Conservation (phyloP, 306 rosid genomes). For the Alnus rubra region DNA sequence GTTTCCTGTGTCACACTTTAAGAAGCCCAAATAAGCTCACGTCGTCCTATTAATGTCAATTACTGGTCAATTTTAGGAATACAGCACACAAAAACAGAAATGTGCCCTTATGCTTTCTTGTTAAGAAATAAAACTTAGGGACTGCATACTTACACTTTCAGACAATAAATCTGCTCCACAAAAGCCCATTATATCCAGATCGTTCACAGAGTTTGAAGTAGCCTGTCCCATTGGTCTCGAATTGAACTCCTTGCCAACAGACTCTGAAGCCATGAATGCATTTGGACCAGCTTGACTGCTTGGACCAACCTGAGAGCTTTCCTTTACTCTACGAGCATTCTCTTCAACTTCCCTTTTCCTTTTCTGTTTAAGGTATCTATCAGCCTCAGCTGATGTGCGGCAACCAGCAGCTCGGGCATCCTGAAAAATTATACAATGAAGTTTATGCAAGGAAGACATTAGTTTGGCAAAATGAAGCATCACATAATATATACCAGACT, state of each 20-base stretch:
- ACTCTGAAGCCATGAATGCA: constrained; percentile 55
- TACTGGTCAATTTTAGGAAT: background rate
- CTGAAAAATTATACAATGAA: constrained; percentile 44
- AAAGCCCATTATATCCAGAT: constrained; percentile 58
- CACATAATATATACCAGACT: background rate
- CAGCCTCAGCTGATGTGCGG: constrained; percentile 68
- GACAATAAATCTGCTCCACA: constrained; percentile 80
- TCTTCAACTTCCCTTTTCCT: constrained; percentile 74
- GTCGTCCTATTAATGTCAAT: background rate
- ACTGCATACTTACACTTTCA: constrained; percentile 67
- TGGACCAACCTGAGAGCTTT: constrained; percentile 56
- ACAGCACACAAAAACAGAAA: background rate
- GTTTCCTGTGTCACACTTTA: background rate
- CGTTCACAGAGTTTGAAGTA: constrained; percentile 55
- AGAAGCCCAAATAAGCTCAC: background rate
- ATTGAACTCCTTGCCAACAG: constrained; percentile 58
- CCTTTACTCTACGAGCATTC: constrained; percentile 55
- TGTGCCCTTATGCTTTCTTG: background rate
- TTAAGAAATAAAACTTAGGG: constrained; percentile 4
- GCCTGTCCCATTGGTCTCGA: constrained; percentile 64
- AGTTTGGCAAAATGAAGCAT: constrained; percentile 2
- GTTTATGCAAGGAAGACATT: background rate
- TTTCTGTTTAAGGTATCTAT: constrained; percentile 61
- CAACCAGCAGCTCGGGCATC: constrained; percentile 86
- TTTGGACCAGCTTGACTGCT: constrained; percentile 69